Percentiles rank a stretch among this genome's conserved stretches.
Evolutionary conservation across 805 yeast species (phyloP).

Genomic region (Komagataella ulmi): DNA sequence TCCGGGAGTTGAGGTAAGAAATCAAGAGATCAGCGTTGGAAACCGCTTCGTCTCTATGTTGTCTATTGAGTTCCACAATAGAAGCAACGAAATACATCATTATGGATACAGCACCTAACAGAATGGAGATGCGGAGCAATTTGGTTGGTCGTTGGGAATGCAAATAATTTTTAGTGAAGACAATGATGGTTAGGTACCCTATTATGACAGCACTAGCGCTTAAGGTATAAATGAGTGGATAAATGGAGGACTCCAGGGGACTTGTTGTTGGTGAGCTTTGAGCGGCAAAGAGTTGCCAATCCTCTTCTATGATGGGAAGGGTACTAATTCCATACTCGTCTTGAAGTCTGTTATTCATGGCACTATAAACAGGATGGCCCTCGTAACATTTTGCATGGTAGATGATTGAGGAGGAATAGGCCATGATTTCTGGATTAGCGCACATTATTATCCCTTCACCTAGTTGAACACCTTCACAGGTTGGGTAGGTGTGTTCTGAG

Average conservation of each 20-base stretch:
- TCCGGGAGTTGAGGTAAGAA: constrained; percentile 26
- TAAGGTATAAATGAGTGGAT: constrained; percentile 47
- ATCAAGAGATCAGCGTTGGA: constrained; percentile 30
- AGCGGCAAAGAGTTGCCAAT: background rate
- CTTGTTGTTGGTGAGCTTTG: background rate
- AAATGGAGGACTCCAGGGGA: constrained; percentile 18
- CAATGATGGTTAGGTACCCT: constrained; percentile 46
- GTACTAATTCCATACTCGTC: background rate
- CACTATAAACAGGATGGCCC: constrained; percentile 9
- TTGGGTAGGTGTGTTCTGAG: background rate
- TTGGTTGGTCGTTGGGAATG: constrained; percentile 43
- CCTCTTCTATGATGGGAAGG: background rate
- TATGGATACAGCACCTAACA: constrained; percentile 42
- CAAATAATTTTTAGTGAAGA: constrained; percentile 41
- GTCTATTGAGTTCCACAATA: constrained; percentile 28
- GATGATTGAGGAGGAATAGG: background rate
- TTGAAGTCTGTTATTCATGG: constrained; percentile 7
- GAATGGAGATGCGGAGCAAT: constrained; percentile 33
- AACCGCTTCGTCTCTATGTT: constrained; percentile 29
- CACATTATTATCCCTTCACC: background rate
- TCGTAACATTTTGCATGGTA: constrained; percentile 6
- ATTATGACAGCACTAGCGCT: constrained; percentile 55
- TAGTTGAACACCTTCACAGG: background rate
- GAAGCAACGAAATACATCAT: constrained; percentile 34
- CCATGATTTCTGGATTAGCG: background rate